phyloP scores from a whole-genome alignment of 208 protist species.

The Trypanosoma boissoni region DNA sequence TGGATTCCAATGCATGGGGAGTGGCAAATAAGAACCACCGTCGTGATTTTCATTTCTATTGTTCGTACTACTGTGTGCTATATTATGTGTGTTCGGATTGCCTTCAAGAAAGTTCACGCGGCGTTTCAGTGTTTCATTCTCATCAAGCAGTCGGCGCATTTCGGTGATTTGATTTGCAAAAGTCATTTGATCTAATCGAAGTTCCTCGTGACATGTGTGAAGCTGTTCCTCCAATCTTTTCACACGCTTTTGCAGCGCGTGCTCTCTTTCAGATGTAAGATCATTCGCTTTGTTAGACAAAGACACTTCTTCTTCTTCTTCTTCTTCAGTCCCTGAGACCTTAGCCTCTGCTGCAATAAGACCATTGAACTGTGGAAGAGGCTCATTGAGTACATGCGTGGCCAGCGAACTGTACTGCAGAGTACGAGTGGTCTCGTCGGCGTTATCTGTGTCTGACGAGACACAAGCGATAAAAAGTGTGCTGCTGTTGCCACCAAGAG shows the following conservation, averaged over 20 bases:
- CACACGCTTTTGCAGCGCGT: slow-evolving; percentile 20
- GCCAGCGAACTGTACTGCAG: slow-evolving; percentile 92
- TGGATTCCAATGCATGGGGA: background rate
- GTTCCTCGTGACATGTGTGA: slow-evolving; percentile 52
- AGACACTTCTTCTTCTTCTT: background rate
- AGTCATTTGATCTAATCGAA: slow-evolving; percentile 67
- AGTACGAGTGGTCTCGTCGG: slow-evolving; percentile 87
- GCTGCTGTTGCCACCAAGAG: slow-evolving; percentile 83
- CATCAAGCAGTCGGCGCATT: slow-evolving; percentile 42
- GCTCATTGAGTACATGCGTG: slow-evolving; percentile 85
- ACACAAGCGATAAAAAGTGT: slow-evolving; percentile 90
- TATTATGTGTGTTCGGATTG: background rate
- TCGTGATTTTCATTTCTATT: background rate
- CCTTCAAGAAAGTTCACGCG: slow-evolving; percentile 22
- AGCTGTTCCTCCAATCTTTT: slow-evolving; percentile 36
- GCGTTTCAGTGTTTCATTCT: slow-evolving; percentile 42
- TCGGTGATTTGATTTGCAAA: slow-evolving; percentile 68
- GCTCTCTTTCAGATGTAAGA: too few relatives aligned
- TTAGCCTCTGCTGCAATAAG: slow-evolving; percentile 27
- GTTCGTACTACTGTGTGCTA: slow-evolving; percentile 9
- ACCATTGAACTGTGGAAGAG: slow-evolving; percentile 44
- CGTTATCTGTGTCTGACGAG: slow-evolving; percentile 57
- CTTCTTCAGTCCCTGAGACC: background rate
- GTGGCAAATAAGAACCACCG: too few relatives aligned
- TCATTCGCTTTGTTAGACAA: slow-evolving; percentile 12